These are phyloP conservation scores for Coemansia sp. DNA, from an alignment of 192 early-diverging fungal species.

Conservation along the genomic window DNA sequence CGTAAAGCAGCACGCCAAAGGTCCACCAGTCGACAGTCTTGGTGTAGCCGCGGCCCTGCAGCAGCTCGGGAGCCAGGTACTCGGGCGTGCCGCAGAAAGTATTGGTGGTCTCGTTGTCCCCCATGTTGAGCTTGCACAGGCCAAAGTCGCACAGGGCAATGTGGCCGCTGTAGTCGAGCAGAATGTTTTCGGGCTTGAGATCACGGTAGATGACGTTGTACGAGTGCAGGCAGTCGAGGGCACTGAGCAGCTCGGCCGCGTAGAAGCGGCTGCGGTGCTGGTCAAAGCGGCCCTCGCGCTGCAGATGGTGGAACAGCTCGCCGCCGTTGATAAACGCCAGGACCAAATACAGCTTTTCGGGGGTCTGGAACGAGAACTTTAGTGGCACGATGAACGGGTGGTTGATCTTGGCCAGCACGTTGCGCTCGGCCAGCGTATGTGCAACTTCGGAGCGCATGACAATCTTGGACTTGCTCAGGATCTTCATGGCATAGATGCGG, in stretches of 20 bases:
- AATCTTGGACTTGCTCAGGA: slow-evolving; percentile 89
- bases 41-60: slow-evolving; percentile 82
- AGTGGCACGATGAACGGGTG: slow-evolving; percentile 93
- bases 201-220: slow-evolving; percentile 91
- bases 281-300: slow-evolving; percentile 82
- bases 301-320: slow-evolving; percentile 94
- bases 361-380: slow-evolving; percentile 92
- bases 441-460: slow-evolving; percentile 89
- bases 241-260: slow-evolving; percentile 85
- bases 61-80: slow-evolving; percentile 91
- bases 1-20: slow-evolving; percentile 85
- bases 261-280: slow-evolving; percentile 91
- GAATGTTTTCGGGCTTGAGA: slow-evolving; percentile 94
- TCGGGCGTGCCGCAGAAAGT: slow-evolving; percentile 99
- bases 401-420: slow-evolving; percentile 83
- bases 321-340: slow-evolving; percentile 96
- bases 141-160: slow-evolving; percentile 95
- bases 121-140: slow-evolving; percentile 92
- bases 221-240: slow-evolving; percentile 89
- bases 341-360: slow-evolving; percentile 93
- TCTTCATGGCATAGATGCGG: slow-evolving; percentile 98
- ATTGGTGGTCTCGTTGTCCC: slow-evolving; percentile 86
- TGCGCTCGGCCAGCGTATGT: slow-evolving; percentile 92
- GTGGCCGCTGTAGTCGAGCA: slow-evolving; percentile 91
- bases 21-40: slow-evolving; percentile 99